A percentile compares a stretch with the other conserved stretches of the same genome.
phyloP scores from a whole-genome alignment of 352 stramenopile genomes.

The Globisporangium megalacanthum region DNA sequence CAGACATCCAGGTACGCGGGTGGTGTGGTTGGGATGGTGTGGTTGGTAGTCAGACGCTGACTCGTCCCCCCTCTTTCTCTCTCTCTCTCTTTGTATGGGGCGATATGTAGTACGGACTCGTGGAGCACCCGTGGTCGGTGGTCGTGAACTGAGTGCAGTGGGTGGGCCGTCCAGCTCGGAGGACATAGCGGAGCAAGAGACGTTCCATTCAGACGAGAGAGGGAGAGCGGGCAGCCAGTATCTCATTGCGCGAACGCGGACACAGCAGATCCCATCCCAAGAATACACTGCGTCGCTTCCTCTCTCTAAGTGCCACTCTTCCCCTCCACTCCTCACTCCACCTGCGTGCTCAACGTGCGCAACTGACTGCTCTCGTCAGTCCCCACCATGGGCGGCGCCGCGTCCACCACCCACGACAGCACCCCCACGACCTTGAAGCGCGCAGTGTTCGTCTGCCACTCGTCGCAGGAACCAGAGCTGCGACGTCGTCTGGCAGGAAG shows the following conservation, averaged over 20 bases:
- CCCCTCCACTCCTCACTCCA: too few relatives aligned
- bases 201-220: not conserved
- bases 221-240: not conserved
- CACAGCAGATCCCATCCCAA: too few relatives aligned
- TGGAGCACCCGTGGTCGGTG: conserved; percentile 35
- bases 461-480: conserved; percentile 9
- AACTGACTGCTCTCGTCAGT: too few relatives aligned
- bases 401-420: conserved; percentile 7
- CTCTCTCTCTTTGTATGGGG: not conserved
- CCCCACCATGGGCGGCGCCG: conserved; percentile 19
- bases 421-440: not conserved
- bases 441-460: conserved; percentile 26
- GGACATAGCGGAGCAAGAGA: too few relatives aligned
- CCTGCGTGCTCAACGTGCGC: too few relatives aligned
- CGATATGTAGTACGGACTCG: conserved; percentile 21
- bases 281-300: not conserved
- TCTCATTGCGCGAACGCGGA: too few relatives aligned
- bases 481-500: conserved; percentile 8
- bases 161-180: too few relatives aligned
- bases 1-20: conserved; percentile 71
- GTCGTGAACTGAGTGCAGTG: conserved; percentile 21
- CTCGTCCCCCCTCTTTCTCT: not conserved
- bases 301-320: not conserved
- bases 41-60: not conserved
- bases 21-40: not conserved